phyloP scores from a whole-genome alignment of 768 basidiomycete species.

The Leccinum barrowsii region DNA sequence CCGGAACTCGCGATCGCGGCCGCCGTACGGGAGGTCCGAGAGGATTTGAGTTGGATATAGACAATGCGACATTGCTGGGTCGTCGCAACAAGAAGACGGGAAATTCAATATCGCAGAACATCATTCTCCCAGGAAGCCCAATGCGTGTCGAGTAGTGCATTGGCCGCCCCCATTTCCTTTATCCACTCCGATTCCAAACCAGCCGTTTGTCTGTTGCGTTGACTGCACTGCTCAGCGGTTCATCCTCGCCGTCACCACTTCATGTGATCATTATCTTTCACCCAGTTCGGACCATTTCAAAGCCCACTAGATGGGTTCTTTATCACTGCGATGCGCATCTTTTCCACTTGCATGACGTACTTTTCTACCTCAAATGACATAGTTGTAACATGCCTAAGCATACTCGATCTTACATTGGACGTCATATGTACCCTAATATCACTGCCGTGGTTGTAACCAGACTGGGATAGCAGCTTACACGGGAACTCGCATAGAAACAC shows the following conservation, averaged over 20 bases:
- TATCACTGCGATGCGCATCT: conserved; percentile 11
- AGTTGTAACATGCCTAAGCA: conserved; percentile 17
- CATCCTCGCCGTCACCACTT: background rate
- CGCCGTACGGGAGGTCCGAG: conserved; percentile 26
- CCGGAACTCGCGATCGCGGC: conserved; percentile 64
- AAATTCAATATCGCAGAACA: conserved; percentile 35
- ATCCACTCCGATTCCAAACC: background rate
- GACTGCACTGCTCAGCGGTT: background rate
- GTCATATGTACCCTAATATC: conserved; percentile 10
- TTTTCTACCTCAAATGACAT: conserved; percentile 3
- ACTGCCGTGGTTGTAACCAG: conserved; percentile 15
- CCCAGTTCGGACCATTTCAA: background rate
- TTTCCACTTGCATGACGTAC: conserved; percentile 10
- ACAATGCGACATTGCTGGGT: conserved; percentile 83
- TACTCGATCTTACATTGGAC: conserved; percentile 13
- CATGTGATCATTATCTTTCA: background rate
- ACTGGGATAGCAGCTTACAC: background rate
- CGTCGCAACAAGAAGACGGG: conserved; percentile 49
- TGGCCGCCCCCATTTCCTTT: background rate
- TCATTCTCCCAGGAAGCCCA: conserved; percentile 29
- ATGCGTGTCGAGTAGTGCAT: conserved; percentile 27
- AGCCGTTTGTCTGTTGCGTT: background rate
- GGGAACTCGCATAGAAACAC: background rate
- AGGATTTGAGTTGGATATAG: conserved; percentile 82
- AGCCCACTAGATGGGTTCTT: background rate